Conservation (phyloP, 352 stramenopile species). For the Aphanomyces cochlioides region DNA sequence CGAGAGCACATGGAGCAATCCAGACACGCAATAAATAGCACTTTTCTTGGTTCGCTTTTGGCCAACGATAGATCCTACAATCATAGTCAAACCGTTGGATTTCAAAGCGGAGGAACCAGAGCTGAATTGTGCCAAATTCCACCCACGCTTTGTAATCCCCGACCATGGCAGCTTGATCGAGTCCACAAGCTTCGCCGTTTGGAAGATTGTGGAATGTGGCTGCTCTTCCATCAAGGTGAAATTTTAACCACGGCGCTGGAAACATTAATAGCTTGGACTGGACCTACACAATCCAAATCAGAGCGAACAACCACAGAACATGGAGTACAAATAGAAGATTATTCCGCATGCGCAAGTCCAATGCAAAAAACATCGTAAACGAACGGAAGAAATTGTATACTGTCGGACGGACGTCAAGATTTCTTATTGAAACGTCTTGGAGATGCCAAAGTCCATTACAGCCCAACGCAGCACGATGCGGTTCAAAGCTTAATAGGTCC, state of each 20-base stretch:
- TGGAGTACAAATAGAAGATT: neutral
- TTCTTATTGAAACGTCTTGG: no score
- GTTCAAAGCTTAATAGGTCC: neutral
- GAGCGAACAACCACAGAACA: neutral
- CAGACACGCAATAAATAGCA: no score
- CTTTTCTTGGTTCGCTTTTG: no score
- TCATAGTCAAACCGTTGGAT: no score
- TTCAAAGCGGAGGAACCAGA: no score
- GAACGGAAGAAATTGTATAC: neutral
- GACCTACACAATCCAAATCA: neutral
- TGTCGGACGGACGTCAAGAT: neutral
- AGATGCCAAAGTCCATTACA: no score
- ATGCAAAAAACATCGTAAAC: neutral
- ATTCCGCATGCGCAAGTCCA: neutral
- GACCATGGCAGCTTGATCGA: no score
- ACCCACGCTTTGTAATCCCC: no score
- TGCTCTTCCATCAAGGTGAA: neutral
- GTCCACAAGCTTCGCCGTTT: slow-evolving; percentile 2
- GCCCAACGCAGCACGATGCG: no score
- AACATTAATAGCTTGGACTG: neutral
- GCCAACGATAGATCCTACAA: no score
- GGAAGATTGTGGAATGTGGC: neutral
- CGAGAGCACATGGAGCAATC: no score
- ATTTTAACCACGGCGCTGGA: neutral
- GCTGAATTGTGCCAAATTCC: no score